Percentiles rank a stretch among this genome's conserved stretches.
Evolutionary conservation across 2,329 filamentous ascomycete genomes (phyloP).

Genomic region (Pezicula carpinea): DNA sequence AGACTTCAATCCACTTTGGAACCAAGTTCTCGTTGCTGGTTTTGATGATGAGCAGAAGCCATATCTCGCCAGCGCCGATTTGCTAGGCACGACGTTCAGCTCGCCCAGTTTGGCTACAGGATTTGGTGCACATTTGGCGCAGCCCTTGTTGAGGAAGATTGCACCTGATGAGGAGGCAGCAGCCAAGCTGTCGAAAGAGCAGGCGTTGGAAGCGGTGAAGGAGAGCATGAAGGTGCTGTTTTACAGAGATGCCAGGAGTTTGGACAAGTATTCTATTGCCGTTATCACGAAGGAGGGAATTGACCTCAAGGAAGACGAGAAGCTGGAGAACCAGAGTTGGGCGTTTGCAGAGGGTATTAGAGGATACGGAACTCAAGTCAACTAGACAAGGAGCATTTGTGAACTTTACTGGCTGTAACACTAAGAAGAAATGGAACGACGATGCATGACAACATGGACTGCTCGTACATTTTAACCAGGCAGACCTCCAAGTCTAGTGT

Average conservation of each 20-base stretch:
- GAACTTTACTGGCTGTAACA: neutral
- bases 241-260: constrained; percentile 90
- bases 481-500: neutral
- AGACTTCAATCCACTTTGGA: constrained; percentile 97
- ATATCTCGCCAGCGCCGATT: constrained; percentile 87
- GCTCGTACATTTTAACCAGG: too few species aligned
- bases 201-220: constrained; percentile 75
- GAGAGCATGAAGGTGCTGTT: constrained; percentile 98
- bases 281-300: constrained; percentile 87
- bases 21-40: constrained; percentile 86
- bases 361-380: constrained; percentile 81
- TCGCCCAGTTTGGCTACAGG: constrained; percentile 88
- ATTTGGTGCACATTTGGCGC: constrained; percentile 86
- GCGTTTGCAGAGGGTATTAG: constrained; percentile 90
- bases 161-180: constrained; percentile 81
- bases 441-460: neutral
- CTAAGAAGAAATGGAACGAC: constrained; percentile 1
- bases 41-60: constrained; percentile 75
- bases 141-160: constrained; percentile 81
- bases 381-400: constrained; percentile 24
- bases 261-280: constrained; percentile 88
- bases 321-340: constrained; percentile 95
- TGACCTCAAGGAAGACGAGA: constrained; percentile 76
- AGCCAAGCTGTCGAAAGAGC: constrained; percentile 65
- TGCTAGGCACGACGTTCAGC: constrained; percentile 88